Base-by-base conservation (phyloP, 345 rosid species). In the Ceriops zippeliana region DNA sequence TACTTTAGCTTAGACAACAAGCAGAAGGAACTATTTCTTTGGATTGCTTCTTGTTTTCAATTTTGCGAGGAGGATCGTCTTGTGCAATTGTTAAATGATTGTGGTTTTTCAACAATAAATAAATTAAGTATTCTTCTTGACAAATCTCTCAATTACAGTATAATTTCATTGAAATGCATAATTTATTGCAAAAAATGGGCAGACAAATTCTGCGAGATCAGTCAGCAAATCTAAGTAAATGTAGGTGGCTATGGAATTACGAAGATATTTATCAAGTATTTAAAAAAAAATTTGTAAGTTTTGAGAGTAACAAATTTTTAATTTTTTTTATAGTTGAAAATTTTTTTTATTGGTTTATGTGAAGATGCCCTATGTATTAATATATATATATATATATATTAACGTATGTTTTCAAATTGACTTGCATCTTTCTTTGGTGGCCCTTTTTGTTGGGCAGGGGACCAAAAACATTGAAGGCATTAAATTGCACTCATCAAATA, bases 141-240 rank as follows among this genome's bases (percentile, higher is more conserved):
- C 16, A 69, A 61, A 10, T 49, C 65, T 52, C 73, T 69, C 16
- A 24, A 1, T 24, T 1, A 24, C 26, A 24, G 1, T 24, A 24
- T 24, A 24, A 24, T 24, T 0, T 1, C 1, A 1, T 24, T 24
- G 6, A 0, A 7, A 3, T 11, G 4, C 13, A 1, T 0, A 2
- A 8, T 10, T 38, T 69, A 19, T 7, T 69, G 20, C n/a, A 27
- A 13, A 58, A 59, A 42, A 59, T 69, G 72, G 72, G 46, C 5
- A 28, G 3, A 30, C 46, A 30, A 20, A 42, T 68, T 7, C 64
- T 58, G 26, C 20, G 54, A 1, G 6, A 68, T 58, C 57, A 68
- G 46, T 68, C 56, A 11, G 27, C 5, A 26, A 38, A 38, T n/a
- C 38, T 56, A 26, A 46, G 42, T 1, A 5, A 46, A 58, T 3